phyloP scores from a whole-genome alignment of 108 stramenopile genomes.

The Thalassiosira profunda region DNA sequence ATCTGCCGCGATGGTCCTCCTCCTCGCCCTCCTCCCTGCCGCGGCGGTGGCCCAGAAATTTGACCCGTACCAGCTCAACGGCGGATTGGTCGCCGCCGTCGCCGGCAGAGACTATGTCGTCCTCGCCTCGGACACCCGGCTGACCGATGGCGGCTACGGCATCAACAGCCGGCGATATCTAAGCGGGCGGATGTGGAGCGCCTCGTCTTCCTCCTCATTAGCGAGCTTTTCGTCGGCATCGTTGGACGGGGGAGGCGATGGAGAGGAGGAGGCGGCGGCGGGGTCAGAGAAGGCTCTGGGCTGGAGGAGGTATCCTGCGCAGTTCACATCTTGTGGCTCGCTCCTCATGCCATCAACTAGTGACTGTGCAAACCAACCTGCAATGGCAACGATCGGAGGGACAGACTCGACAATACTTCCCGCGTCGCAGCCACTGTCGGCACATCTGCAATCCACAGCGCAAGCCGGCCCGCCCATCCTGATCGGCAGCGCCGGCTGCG shows the following conservation, averaged over 20 bases:
- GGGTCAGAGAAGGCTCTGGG: not conserved
- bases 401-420: too few relatives aligned
- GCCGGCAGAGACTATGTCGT: slow-evolving; percentile 75
- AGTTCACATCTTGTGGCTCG: slow-evolving; percentile 39
- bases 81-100: slow-evolving; percentile 82
- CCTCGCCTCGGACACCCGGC: slow-evolving; percentile 75
- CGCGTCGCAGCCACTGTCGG: too few relatives aligned
- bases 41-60: slow-evolving; percentile 41
- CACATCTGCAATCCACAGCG: not conserved
- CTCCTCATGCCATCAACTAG: slow-evolving; percentile 39
- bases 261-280: too few relatives aligned
- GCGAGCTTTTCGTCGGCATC: slow-evolving; percentile 2
- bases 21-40: not conserved
- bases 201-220: slow-evolving; percentile 15
- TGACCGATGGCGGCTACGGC: slow-evolving; percentile 77
- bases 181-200: slow-evolving; percentile 66
- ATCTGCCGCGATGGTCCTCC: too few relatives aligned
- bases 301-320: not conserved
- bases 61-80: slow-evolving; percentile 85
- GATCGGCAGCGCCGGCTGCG: slow-evolving; percentile 80
- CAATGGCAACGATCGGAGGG: too few relatives aligned
- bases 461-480: slow-evolving; percentile 41
- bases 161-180: slow-evolving; percentile 66
- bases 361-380: too few relatives aligned
- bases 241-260: not conserved